These are phyloP conservation scores for Fusarium sulawesiense DNA, from an alignment of 2,329 filamentous ascomycete species.

Conservation along the genomic window DNA sequence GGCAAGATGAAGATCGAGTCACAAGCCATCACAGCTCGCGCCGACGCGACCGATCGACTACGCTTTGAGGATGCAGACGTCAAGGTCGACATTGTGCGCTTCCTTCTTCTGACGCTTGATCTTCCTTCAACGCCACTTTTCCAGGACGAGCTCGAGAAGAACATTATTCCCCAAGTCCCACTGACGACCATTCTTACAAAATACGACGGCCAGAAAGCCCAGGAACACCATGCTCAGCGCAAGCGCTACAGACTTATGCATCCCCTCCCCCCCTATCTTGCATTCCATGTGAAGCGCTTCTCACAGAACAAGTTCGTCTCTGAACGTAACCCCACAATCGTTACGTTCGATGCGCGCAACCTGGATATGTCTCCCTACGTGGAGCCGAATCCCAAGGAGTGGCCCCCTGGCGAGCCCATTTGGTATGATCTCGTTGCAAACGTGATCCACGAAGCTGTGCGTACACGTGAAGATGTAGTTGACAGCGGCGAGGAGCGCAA, in stretches of 20 bases:
- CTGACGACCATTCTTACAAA: slow-evolving; percentile 86
- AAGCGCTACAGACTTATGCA: slow-evolving; percentile 91
- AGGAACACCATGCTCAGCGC: slow-evolving; percentile 89
- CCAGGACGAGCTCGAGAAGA: slow-evolving; percentile 92
- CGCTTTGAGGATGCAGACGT: slow-evolving; percentile 92
- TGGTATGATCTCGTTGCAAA: slow-evolving; percentile 97
- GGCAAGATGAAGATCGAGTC: slow-evolving; percentile 92
- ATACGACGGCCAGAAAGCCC: slow-evolving; percentile 88
- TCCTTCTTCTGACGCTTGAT: slow-evolving; percentile 92
- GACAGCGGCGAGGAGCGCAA: slow-evolving; percentile 88
- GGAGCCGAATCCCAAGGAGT: slow-evolving; percentile 81
- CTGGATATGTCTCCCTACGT: slow-evolving; percentile 93
- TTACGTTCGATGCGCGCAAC: slow-evolving; percentile 87
- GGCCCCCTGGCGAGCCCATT: slow-evolving; percentile 82
- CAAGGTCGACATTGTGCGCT: slow-evolving; percentile 79
- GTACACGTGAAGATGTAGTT: slow-evolving; percentile 83
- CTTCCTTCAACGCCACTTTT: slow-evolving; percentile 92
- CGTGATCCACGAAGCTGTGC: slow-evolving; percentile 86
- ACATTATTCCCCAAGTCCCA: slow-evolving; percentile 94
- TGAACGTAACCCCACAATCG: slow-evolving; percentile 97
- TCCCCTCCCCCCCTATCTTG: slow-evolving; percentile 88
- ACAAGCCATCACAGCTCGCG: slow-evolving; percentile 91
- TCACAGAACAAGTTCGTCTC: slow-evolving; percentile 95
- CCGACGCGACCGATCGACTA: slow-evolving; percentile 85
- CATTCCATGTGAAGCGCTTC: slow-evolving; percentile 98